phyloP scores from a whole-genome alignment of 257 asterid species.

The Scutellaria galericulata region DNA sequence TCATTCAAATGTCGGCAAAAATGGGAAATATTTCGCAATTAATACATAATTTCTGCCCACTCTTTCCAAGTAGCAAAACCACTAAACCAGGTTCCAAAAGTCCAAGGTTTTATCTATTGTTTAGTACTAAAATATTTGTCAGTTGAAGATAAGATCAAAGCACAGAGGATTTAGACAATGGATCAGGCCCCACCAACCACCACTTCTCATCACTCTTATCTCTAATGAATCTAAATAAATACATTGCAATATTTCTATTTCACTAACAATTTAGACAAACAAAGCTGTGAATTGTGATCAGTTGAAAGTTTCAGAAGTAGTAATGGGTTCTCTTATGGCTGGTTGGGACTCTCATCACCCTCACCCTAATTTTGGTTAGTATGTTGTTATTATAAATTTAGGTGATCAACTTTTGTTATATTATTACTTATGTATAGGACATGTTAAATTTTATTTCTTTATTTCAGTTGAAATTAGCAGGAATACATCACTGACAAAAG shows the following conservation, averaged over 20 bases:
- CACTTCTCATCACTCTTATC: background rate
- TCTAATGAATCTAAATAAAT: too few relatives aligned
- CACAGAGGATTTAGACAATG: background rate
- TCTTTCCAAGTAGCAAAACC: background rate
- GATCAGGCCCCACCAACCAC: background rate
- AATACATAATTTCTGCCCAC: too few relatives aligned
- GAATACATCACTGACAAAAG: constrained; percentile 75
- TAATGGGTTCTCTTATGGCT: constrained; percentile 95
- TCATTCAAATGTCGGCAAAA: too few relatives aligned
- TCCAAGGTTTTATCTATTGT: background rate
- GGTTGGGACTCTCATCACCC: constrained; percentile 75
- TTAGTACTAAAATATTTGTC: background rate
- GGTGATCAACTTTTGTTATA: background rate
- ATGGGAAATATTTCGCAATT: too few relatives aligned
- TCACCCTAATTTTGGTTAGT: constrained; percentile 68
- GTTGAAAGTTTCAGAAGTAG: background rate
- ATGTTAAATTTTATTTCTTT: background rate
- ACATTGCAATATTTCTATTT: background rate
- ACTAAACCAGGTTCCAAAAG: background rate
- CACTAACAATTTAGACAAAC: too few relatives aligned
- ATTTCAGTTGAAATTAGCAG: constrained; percentile 53
- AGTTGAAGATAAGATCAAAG: constrained; percentile 41
- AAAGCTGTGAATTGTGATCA: background rate
- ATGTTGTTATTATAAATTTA: background rate
- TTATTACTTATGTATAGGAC: too few relatives aligned